These are phyloP conservation scores for Tolypocladium ovalisporum DNA, from an alignment of 2,329 filamentous ascomycete species.

Conservation along the genomic window DNA sequence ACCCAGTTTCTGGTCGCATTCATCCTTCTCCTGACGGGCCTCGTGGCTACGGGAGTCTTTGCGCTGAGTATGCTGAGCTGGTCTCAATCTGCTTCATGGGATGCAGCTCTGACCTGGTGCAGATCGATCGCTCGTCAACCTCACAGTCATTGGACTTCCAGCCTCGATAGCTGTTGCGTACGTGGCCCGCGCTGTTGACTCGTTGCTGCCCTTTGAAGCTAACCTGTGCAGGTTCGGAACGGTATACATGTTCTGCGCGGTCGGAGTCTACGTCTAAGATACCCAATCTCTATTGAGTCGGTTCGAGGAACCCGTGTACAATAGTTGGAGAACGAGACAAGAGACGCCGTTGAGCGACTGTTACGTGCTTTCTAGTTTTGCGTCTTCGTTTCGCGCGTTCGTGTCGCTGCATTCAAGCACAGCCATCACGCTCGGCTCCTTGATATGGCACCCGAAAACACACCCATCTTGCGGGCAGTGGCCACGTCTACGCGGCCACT, in stretches of 20 bases:
- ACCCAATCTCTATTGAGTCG: conserved; percentile 22
- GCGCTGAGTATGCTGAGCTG: conserved; percentile 58
- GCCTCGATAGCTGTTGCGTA: conserved; percentile 88
- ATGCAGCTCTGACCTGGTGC: conserved; percentile 5
- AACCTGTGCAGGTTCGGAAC: conserved; percentile 63
- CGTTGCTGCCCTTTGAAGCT: conserved; percentile 9
- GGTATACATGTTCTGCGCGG: conserved; percentile 97
- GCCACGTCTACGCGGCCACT: conserved; percentile 69
- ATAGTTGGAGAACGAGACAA: conserved; percentile 24
- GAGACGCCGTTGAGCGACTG: conserved; percentile 17
- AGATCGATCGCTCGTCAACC: conserved; percentile 75
- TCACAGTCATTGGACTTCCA: conserved; percentile 70
- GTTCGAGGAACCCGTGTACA: conserved; percentile 21
- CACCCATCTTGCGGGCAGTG: conserved; percentile 60
- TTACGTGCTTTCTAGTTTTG: conserved; percentile 8
- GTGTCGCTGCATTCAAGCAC: not conserved
- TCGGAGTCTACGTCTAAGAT: conserved; percentile 91
- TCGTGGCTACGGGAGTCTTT: conserved; percentile 69
- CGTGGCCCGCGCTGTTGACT: conserved; percentile 21
- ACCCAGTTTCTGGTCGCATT: conserved; percentile 78
- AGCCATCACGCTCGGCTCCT: not conserved
- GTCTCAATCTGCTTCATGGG: not conserved
- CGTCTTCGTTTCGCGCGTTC: conserved; percentile 5
- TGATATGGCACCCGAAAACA: conserved; percentile 20
- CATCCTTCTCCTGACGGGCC: conserved; percentile 58